Evolutionary conservation across 305 asterid genomes (phyloP), one percentile per base, ranked within the genome.

Genomic region (Striga hermonthica): DNA sequence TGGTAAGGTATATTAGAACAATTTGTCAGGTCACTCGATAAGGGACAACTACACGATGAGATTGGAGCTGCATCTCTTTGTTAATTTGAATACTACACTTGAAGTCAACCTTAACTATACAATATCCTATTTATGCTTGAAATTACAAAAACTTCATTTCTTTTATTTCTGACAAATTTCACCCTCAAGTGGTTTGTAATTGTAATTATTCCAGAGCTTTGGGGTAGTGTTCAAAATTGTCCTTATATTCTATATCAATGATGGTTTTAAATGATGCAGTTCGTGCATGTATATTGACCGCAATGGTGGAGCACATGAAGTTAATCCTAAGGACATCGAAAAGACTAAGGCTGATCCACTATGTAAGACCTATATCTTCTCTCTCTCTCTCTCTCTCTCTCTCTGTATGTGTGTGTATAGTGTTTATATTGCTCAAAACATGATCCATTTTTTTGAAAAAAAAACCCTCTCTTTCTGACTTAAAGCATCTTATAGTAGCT

Each of bases 221-320:
- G 39, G 39, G 60, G 36, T 2, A 12, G 36, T 37, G 22, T 55
- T 53, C n/a, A 14, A 16, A 7, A 7, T 22, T 55, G 9, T 49
- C 56, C 56, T 5, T 49, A 13, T 31, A 9, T 45, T 62, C 35
- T 28, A 56, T 48, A 49, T 56, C 50, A 57, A 12, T 58, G 15
- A 38, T n/a, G n/a, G n/a, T 37, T 69, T 48, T 60, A 40, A 57
- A 61, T 48, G 39, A 61, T 71, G 77, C 88, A 91, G 97, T 70
- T 83, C 88, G 2, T 89, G 95, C 83, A 68, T 47, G 67, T 89
- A 81, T 72, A 66, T 92, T 62, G 92, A 85, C 71, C 70, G 76
- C 57, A 78, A 74, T 48, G 91, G 84, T 67, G 81, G 76, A 64
- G 38, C 67, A 68, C 81, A 81, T 78, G 91, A 84, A 53, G 85